Base-by-base conservation (phyloP, 2,329 filamentous ascomycete genomes). In the Ophiocordyceps camponoti-saundersi region DNA sequence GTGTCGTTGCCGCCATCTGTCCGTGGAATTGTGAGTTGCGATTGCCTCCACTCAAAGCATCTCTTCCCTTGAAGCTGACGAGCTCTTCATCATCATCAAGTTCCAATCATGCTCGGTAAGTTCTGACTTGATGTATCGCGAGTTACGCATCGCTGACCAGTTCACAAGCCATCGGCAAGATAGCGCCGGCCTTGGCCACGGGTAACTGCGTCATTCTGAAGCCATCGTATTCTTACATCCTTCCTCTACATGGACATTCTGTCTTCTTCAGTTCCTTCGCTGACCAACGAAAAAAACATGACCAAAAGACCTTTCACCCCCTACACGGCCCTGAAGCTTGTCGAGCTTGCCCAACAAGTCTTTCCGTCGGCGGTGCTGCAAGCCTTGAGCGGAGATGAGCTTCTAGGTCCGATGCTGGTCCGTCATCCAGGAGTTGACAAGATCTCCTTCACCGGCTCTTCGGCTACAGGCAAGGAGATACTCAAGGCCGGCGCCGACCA, bases 401-500 rank as follows among this genome's bases (percentile, higher is more conserved):
- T 67, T 44, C 68, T 82, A 13, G 77, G 77, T 8, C 73, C 71
- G 1, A 67, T 66, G 65, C 59, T 81, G 49, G 76, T 72, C 0
- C 56, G 55, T 13, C 77, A 81, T 55, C 71, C 73, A 0, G 71
- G 65, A 23, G 69, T 80, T 47, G 66, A 70, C 50, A 81, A 78
- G 65, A 72, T 81, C 60, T 68, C 65, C 54, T 82, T 82, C 61
- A 81, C 78, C 0, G 77, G 77, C 6, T 78, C 73, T 16, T 73
- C 66, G 34, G 64, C 66, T 0, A 79, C 73, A 0, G 77, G 77
- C 18, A 79, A 77, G 63, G 71, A 68, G 57, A 70, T 81, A 51
- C 72, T 77, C 66, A 66, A 66, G 49, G 68, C 64, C 15, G 68
- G 67, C 47, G 63, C 70, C 30, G 66, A 68, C 55, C 73, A 70